Conservation (phyloP, 441 rosid genomes). For the Brassica hybrid region DNA sequence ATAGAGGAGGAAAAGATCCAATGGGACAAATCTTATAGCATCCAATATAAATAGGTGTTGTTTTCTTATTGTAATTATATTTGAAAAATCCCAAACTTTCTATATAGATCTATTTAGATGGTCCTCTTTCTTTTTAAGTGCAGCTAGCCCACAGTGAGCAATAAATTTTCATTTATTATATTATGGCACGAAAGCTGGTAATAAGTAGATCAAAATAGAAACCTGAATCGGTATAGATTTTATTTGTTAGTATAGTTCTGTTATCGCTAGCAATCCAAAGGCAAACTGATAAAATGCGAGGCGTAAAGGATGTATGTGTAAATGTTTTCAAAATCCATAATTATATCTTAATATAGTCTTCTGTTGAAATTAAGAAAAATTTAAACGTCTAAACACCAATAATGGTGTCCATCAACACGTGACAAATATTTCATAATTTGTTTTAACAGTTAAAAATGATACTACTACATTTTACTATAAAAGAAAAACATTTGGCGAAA, state of each 20-base stretch:
- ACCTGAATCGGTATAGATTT: neutral
- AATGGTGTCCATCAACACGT: conserved; percentile 34
- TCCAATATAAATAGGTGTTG: conserved; percentile 12
- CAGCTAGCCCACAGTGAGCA: conserved; percentile 16
- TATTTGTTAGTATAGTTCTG: conserved; percentile 8
- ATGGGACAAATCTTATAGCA: conserved; percentile 33
- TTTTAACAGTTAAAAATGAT: conserved; percentile 4
- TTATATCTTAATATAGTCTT: neutral
- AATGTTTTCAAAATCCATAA: conserved; percentile 1
- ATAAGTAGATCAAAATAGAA: neutral
- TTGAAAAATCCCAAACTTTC: conserved; percentile 15
- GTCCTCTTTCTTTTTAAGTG: conserved; percentile 17
- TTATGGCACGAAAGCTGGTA: conserved; percentile 1
- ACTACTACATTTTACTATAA: neutral
- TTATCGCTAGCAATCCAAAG: neutral
- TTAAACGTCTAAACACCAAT: conserved; percentile 23
- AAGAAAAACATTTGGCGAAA: conserved; percentile 23
- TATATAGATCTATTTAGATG: conserved; percentile 14
- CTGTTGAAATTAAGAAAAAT: neutral
- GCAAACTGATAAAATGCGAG: neutral
- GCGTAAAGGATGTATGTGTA: neutral
- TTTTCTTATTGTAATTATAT: conserved; percentile 26
- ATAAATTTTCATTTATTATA: neutral
- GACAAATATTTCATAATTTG: conserved; percentile 25
- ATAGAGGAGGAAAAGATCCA: conserved; percentile 15